phyloP scores from a whole-genome alignment of 2,329 filamentous ascomycete species.

The Mollisia scopiformis region DNA sequence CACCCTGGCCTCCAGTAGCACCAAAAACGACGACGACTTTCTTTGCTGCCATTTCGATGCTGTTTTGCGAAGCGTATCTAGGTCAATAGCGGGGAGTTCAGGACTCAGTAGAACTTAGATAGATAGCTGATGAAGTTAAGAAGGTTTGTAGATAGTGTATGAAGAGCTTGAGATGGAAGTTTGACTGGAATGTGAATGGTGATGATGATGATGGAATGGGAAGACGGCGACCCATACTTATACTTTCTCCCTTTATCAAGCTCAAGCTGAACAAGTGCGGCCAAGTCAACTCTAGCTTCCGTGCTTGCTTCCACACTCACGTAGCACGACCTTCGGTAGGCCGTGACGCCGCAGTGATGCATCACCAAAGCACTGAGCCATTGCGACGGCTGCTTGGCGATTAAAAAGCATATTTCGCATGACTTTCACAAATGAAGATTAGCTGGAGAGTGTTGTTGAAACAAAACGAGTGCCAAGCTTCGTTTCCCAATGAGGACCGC shows the following conservation, averaged over 20 bases:
- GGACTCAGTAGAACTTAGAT: too few relatives aligned
- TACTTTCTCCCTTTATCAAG: background rate
- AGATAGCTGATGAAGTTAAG: too few relatives aligned
- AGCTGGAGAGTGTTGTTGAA: background rate
- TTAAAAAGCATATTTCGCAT: too few relatives aligned
- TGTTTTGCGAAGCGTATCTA: background rate
- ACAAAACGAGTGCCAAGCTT: background rate
- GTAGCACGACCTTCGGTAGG: background rate
- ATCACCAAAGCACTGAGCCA: background rate
- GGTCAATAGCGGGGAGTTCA: too few relatives aligned
- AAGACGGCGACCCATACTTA: background rate
- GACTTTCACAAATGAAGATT: background rate
- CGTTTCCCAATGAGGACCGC: background rate
- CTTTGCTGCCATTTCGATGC: conserved; percentile 31
- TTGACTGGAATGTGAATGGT: background rate
- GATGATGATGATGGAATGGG: background rate
- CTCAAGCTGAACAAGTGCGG: background rate
- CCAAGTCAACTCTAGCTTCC: background rate
- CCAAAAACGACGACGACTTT: conserved; percentile 50
- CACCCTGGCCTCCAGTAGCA: conserved; percentile 54
- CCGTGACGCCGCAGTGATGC: background rate
- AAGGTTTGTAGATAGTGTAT: background rate
- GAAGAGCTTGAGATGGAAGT: background rate
- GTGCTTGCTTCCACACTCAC: background rate
- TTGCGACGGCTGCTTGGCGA: background rate